Evolutionary conservation across 2,329 filamentous ascomycete species (phyloP), one percentile per base, ranked within the genome.

Genomic region (Fusarium torreyae): DNA sequence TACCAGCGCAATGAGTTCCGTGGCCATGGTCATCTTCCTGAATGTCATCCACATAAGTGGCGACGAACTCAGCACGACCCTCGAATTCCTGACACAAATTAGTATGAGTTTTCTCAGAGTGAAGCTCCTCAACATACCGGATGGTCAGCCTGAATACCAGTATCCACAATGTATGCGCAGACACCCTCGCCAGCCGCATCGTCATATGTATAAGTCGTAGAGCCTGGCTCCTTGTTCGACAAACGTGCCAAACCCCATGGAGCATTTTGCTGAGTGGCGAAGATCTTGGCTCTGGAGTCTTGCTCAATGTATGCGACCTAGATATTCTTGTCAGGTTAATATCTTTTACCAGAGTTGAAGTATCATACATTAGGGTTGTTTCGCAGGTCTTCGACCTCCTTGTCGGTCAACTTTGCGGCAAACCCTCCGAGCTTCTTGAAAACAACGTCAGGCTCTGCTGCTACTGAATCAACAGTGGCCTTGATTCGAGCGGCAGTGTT

Each of bases 121-220:
- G 1, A 2, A 15, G 2, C n/a, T 7, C 5, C 0, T 31, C 3
- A 31, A 31, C 26, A 11, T 60, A 60, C 57, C 3, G 57, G 57
- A 18, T 60, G 57, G 0, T 8, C 7, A 1, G 52, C 11, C 1
- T 60, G 43, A 11, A 60, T 60, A 1, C 57, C 57, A 10, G 54
- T 55, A 11, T 66, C 63, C 3, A 66, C n/a, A 6, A 66, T 61
- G 15, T 66, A 66, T 26, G 44, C 57, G 3, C 61, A 66, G 3
- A 48, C 59, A 7, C 44, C 39, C 15, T 46, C 13, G n/a, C 49
- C 20, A 18, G 49, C 43, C 0, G 52, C 36, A 11, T 31, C 39
- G 2, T 60, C 57, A 4, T 60, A 60, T 0, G 51, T 20, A 7
- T 60, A 60, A 24, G 42, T 31, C 17, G 51, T 57, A 10, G 38